Base-by-base conservation (phyloP, 1,284 basidiomycete genomes). In the Puccinia sorghi region DNA sequence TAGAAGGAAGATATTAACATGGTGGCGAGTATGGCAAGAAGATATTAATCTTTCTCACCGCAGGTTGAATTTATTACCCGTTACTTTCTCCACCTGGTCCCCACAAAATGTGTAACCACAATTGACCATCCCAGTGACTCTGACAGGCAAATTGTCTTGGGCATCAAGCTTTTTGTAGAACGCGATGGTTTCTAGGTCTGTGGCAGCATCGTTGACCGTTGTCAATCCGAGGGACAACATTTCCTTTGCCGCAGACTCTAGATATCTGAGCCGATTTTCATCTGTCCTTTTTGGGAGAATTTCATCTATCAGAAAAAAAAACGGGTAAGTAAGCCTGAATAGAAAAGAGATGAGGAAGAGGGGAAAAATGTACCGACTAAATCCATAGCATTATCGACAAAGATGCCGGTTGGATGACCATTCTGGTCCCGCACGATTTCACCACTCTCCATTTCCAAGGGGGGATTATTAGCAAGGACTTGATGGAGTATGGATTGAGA, bases 321-420 rank as follows among this genome's bases (percentile, higher is more conserved):
- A 32, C 63, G 22, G 39, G 46, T n/a, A n/a, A 52, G 54, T 22
- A 13, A 52, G 17, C 32, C 2, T 67, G n/a, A 7, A 39, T 67
- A 25, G n/a, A 27, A 9, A 25, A 22, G 32, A 1, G 9, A 48
- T 27, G 13, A 5, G 22, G 7, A 32, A 11, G 64, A 46, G 17
- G 17, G 27, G 39, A 22, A 64, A 46, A 13, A 57, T 59, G 59
- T 6, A 80, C 79, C 72, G 27, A 82, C 82, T 39, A 83, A 80
- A 61, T 83, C 80, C 83, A 83, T 83, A 20, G 83, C 83, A 48
- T 81, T 82, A 79, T 83, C 83, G 67, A 83, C 72, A 25, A 83
- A 81, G 9, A 83, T 72, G 3, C 83, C 83, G 6, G 82, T 83
- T 3, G 83, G 82, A 6, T 69, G 32, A 27, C 80, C 81, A 48